These are phyloP conservation scores for Phaseolus coccineus DNA, from an alignment of 331 rosid species.

Conservation along the genomic window DNA sequence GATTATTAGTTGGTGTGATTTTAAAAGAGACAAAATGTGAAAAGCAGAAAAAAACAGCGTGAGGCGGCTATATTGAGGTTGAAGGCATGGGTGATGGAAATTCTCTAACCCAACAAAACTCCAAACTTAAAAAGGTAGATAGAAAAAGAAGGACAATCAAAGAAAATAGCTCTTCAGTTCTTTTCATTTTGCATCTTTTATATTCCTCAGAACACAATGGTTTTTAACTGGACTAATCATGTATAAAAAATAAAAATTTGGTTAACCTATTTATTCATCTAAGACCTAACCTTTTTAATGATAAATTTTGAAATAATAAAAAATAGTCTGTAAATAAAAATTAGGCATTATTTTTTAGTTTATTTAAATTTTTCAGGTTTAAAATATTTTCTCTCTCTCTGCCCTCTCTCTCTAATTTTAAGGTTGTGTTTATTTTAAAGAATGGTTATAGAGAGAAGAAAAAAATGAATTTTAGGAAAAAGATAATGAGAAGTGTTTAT, in stretches of 20 bases:
- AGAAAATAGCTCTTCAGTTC: not conserved
- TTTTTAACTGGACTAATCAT: constrained; percentile 27
- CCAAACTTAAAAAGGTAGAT: constrained; percentile 24
- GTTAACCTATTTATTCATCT: not conserved
- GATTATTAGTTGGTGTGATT: not conserved
- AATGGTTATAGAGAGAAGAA: too few relatives aligned
- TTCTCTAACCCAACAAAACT: constrained; percentile 11
- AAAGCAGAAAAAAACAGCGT: constrained; percentile 7
- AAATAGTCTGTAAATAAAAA: too few relatives aligned
- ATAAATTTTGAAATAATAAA: too few relatives aligned
- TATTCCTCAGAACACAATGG: constrained; percentile 30
- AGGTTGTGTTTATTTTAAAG: too few relatives aligned
- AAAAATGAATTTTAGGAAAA: too few relatives aligned
- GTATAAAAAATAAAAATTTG: not conserved
- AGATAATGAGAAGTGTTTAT: too few relatives aligned
- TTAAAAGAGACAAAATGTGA: constrained; percentile 11
- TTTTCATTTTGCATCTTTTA: constrained; percentile 15
- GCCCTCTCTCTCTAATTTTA: too few relatives aligned
- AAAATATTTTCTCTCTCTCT: too few relatives aligned
- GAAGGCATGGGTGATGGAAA: constrained; percentile 17
- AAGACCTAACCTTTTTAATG: too few relatives aligned
- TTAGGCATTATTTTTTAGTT: too few relatives aligned
- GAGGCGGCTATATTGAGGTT: not conserved
- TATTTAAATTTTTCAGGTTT: too few relatives aligned
- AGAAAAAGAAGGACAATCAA: constrained; percentile 16